Conservation (phyloP, 495 filamentous ascomycete species). For the Aspergillus diversus region DNA sequence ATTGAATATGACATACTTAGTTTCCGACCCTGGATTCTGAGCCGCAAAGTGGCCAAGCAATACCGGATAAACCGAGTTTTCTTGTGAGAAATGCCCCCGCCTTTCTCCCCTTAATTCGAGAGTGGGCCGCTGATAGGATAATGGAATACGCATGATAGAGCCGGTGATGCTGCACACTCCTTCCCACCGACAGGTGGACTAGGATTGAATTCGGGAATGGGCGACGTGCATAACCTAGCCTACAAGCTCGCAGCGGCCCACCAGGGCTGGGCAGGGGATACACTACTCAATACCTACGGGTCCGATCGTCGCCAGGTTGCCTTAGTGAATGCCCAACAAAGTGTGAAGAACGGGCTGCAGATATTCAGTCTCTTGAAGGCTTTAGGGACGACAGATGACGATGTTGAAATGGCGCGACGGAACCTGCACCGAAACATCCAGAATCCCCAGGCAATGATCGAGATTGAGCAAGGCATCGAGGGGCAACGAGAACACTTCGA, state of each 20-base stretch:
- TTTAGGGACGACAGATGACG: slow-evolving; percentile 32
- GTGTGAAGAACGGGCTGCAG: slow-evolving; percentile 40
- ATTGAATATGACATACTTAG: slow-evolving; percentile 42
- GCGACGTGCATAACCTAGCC: slow-evolving; percentile 38
- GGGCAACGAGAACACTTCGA: slow-evolving; percentile 43
- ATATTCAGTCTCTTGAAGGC: slow-evolving; percentile 39
- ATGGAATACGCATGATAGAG: slow-evolving; percentile 27
- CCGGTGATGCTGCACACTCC: slow-evolving; percentile 55
- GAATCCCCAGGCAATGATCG: slow-evolving; percentile 23
- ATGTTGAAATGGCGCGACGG: slow-evolving; percentile 26
- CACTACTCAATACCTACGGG: slow-evolving; percentile 32
- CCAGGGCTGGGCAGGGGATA: slow-evolving; percentile 26
- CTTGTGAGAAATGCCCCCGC: slow-evolving; percentile 32
- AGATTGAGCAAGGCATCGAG: slow-evolving; percentile 35
- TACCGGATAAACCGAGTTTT: slow-evolving; percentile 38
- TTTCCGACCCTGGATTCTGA: slow-evolving; percentile 45
- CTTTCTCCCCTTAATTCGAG: not conserved
- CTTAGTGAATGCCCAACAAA: slow-evolving; percentile 36
- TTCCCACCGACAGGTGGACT: slow-evolving; percentile 41
- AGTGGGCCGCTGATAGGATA: not conserved
- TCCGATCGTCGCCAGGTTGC: slow-evolving; percentile 38
- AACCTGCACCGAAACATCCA: slow-evolving; percentile 35
- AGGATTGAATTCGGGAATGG: slow-evolving; percentile 40
- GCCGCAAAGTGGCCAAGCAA: slow-evolving; percentile 39
- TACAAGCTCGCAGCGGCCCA: slow-evolving; percentile 40